Base-by-base conservation (phyloP, 2,329 filamentous ascomycete species). In the Sclerotinia borealis region DNA sequence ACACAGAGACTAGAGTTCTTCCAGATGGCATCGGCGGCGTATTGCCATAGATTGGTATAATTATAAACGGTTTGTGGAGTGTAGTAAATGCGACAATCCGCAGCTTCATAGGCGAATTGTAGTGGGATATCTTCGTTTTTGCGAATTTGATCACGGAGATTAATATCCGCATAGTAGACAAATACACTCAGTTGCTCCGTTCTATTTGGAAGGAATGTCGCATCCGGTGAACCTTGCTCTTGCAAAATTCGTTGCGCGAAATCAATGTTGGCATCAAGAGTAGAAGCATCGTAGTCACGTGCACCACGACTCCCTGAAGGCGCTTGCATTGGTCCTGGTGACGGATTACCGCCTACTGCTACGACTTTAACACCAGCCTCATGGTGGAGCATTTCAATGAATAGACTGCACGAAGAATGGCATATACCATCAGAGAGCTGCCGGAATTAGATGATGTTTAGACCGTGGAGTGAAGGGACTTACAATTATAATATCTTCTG, bases 101-200 rank as follows among this genome's bases (percentile, higher is more conserved):
- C 83, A 0, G 84, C 79, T 66, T 86, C 80, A 65, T 86, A 85
- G 4, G 81, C 72, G 69, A 88, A 88, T 69, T 89, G 85, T 27
- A 82, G 71, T 8, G 85, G 80, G 9, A 64, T 61, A 52, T 73
- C 67, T 17, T 71, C 69, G 9, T 76, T 68, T 68, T 63, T 68
- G 48, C 70, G 51, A 59, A 73, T 64, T 58, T 72, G 75, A 64
- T 81, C 78, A 36, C 77, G 74, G 39, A 77, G 72, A 65, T 81
- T 81, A 65, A 81, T 69, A 11, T 73, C 74, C 0, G 77, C 77
- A 50, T 68, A 71, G 54, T 65, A 68, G 2, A 71, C 43, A 9
- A 61, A 64, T 0, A 71, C 59, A 25, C 68, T 65, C 11, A 63
- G 31, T 4, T 63, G 51, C 25, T 63, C 56, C 0, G 54, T 49